Conservation (phyloP, 805 yeast genomes). For the Phaffomyces thermotolerans region DNA sequence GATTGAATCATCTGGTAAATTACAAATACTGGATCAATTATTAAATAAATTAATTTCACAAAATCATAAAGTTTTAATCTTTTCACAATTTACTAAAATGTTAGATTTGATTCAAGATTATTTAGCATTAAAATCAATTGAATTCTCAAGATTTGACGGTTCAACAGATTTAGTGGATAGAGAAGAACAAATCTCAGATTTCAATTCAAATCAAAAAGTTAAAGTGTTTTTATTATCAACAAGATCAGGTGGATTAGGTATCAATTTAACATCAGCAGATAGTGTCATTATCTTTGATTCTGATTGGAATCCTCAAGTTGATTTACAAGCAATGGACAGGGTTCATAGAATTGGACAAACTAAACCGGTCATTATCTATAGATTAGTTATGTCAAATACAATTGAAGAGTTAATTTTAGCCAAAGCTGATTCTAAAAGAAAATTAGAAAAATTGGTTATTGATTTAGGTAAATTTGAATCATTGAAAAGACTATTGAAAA, state of each 20-base stretch:
- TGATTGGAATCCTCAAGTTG: slow-evolving; percentile 98
- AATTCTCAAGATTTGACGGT: slow-evolving; percentile 69
- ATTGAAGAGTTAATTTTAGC: slow-evolving; percentile 78
- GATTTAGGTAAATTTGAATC: slow-evolving; percentile 54
- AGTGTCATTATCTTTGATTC: slow-evolving; percentile 85
- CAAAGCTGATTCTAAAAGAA: slow-evolving; percentile 73
- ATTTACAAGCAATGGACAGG: slow-evolving; percentile 92
- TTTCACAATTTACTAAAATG: slow-evolving; percentile 80
- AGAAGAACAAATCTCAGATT: slow-evolving; percentile 51
- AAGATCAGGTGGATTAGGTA: slow-evolving; percentile 91
- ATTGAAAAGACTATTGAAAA: slow-evolving; percentile 30
- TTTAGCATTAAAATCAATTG: slow-evolving; percentile 42
- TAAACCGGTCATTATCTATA: slow-evolving; percentile 73
- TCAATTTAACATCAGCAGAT: slow-evolving; percentile 81
- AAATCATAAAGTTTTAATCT: slow-evolving; percentile 69
- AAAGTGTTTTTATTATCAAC: slow-evolving; percentile 75
- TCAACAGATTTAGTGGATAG: slow-evolving; percentile 58
- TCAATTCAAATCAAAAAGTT: slow-evolving; percentile 18
- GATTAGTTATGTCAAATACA: slow-evolving; percentile 71
- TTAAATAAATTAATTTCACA: slow-evolving; percentile 39
- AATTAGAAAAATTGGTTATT: slow-evolving; percentile 68
- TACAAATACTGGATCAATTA: slow-evolving; percentile 62
- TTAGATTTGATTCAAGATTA: slow-evolving; percentile 78
- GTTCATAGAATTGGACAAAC: slow-evolving; percentile 91
- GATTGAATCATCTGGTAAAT: slow-evolving; percentile 60